phyloP scores from a whole-genome alignment of 176 grass and related monocot genomes.

The Elaeis guineensis region DNA sequence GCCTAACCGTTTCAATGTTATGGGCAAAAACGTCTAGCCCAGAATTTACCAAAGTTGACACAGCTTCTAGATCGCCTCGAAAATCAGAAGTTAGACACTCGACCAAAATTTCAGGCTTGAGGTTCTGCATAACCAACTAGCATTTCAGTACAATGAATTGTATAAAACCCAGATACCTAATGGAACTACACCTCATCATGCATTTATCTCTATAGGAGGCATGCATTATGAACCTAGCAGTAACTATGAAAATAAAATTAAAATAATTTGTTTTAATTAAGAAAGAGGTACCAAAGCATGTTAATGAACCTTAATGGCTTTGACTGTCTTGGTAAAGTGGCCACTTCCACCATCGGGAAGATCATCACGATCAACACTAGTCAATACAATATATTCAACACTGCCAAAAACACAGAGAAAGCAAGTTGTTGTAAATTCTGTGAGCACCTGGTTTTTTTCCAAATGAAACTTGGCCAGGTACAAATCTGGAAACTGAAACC shows the following conservation, averaged over 20 bases:
- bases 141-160: too few species aligned
- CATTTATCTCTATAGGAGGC: too few species aligned
- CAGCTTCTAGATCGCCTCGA: slow-evolving; percentile 60
- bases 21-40: slow-evolving; percentile 85
- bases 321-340: slow-evolving; percentile 82
- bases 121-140: slow-evolving; percentile 36
- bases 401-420: slow-evolving; percentile 29
- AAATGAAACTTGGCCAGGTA: too few species aligned
- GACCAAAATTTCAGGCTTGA: slow-evolving; percentile 78
- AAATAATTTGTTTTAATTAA: not conserved
- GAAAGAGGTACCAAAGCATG: not conserved
- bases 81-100: slow-evolving; percentile 90
- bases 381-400: slow-evolving; percentile 79
- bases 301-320: slow-evolving; percentile 54
- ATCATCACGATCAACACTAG: slow-evolving; percentile 92
- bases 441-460: too few species aligned
- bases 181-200: too few species aligned
- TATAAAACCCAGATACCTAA: too few species aligned
- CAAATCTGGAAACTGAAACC: too few species aligned
- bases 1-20: slow-evolving; percentile 86
- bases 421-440: too few species aligned
- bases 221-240: too few species aligned
- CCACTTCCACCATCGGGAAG: slow-evolving; percentile 75
- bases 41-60: slow-evolving; percentile 57
- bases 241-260: too few species aligned